phyloP scores from a whole-genome alignment of 257 asterid species.

The Knoxia roxburghii region DNA sequence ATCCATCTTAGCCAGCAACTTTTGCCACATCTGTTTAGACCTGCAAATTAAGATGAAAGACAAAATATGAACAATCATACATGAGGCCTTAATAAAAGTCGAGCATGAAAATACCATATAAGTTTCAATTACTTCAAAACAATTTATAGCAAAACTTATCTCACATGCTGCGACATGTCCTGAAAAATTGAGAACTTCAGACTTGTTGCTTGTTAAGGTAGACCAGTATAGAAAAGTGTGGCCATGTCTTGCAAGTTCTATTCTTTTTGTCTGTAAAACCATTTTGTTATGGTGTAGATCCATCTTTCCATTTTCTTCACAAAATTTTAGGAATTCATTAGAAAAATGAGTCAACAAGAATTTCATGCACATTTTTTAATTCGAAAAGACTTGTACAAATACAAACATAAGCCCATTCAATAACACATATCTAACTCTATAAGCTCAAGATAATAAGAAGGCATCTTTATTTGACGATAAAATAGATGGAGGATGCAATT shows the following conservation, averaged over 20 bases:
- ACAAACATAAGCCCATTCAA: not conserved
- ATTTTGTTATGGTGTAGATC: too few relatives aligned
- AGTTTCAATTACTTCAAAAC: not conserved
- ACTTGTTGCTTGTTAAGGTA: conserved; percentile 48
- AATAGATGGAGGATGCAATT: not conserved
- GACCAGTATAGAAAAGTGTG: too few relatives aligned
- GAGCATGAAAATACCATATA: not conserved
- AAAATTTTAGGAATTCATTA: too few relatives aligned
- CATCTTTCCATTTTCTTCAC: too few relatives aligned
- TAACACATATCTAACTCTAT: not conserved
- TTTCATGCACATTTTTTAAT: not conserved
- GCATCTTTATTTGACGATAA: not conserved
- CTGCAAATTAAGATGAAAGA: conserved; percentile 26
- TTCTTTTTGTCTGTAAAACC: too few relatives aligned
- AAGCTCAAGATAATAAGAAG: not conserved
- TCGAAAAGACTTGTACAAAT: not conserved
- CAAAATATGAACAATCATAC: too few relatives aligned
- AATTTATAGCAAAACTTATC: conserved; percentile 33
- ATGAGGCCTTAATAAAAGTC: not conserved
- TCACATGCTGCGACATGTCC: conserved; percentile 83
- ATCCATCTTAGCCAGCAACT: conserved; percentile 41
- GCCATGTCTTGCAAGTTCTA: too few relatives aligned
- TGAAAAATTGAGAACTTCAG: conserved; percentile 75
- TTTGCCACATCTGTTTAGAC: conserved; percentile 80
- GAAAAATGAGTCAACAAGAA: too few relatives aligned